Conservation (phyloP, 2,329 filamentous ascomycete genomes). For the Colletotrichum cereale region DNA sequence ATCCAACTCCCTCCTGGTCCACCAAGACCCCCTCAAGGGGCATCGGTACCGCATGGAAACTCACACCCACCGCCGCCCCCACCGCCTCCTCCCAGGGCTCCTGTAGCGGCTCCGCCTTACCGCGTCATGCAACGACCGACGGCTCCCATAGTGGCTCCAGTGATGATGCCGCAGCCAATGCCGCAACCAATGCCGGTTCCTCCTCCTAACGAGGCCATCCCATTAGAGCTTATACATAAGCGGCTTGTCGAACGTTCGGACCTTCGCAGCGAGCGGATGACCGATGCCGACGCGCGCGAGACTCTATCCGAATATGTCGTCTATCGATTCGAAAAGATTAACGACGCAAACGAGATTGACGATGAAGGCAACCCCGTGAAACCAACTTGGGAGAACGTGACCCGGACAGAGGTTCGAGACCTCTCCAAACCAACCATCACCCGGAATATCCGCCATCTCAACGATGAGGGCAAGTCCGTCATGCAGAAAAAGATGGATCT, state of each 20-base stretch:
- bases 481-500: constrained; percentile 55
- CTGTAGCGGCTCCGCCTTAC: background rate
- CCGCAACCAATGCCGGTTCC: constrained; percentile 18
- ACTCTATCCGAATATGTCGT: constrained; percentile 56
- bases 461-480: constrained; percentile 48
- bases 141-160: constrained; percentile 1
- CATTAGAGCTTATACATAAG: constrained; percentile 40
- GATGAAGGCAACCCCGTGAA: constrained; percentile 50
- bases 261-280: constrained; percentile 52
- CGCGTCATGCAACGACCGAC: background rate
- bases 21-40: constrained; percentile 10
- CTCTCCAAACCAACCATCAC: constrained; percentile 54
- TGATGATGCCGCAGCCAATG: background rate
- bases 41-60: background rate
- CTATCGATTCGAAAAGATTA: constrained; percentile 57
- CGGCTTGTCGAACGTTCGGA: constrained; percentile 49
- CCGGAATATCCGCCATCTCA: constrained; percentile 53
- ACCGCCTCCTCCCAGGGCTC: background rate
- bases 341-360: constrained; percentile 50
- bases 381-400: constrained; percentile 57
- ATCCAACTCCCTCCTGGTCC: constrained; percentile 7
- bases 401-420: constrained; percentile 49
- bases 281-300: constrained; percentile 54
- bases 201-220: constrained; percentile 25
- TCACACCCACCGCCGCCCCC: constrained; percentile 21